Evolutionary conservation across 2,329 filamentous ascomycete genomes (phyloP), one percentile per base, ranked within the genome.

Genomic region (Neurospora sp.): DNA sequence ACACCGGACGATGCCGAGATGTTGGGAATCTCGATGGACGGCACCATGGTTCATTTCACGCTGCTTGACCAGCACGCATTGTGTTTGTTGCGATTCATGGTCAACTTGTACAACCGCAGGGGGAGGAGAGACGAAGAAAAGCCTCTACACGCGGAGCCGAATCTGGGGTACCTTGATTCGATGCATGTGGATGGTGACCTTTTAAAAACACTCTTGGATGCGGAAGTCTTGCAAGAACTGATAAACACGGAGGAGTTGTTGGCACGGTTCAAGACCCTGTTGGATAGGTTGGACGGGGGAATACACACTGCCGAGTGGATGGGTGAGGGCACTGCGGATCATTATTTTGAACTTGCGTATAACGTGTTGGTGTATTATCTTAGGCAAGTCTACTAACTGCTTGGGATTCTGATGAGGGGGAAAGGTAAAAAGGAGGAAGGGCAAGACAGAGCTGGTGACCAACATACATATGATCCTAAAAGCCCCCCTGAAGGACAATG

Each of bases 111-210:
- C 66, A 88, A 87, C 37, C 78, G 84, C 66, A 78, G 75, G 74
- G 68, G 4, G 23, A 3, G 8, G 52, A 10, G 15, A 10, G 52
- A 62, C 52, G 52, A 62, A 33, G 52, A 62, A 62, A 62, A 12
- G 52, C 52, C 36, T 10, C 28, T 62, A 12, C 23, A 75, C 74
- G 71, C 46, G 37, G 71, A 78, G 15, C 76, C 75, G 1, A 83
- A 86, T 71, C 82, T 84, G 8, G 77, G 78, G 33, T 77, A 79
- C 10, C 81, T 81, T 2, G 82, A 82, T 43, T 75, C 79, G 33
- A 87, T 88, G 84, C 89, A 92, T 69, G 82, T 93, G 3, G 84
- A 92, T 72, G 91, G 91, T 0, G 89, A 92, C 74, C 80, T 92
- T 41, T 78, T 93, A 57, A 80, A 82, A 71, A 82, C 84, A 6